These are phyloP conservation scores for Lyophyllum semitale DNA, from an alignment of 768 basidiomycete species.

Conservation along the genomic window DNA sequence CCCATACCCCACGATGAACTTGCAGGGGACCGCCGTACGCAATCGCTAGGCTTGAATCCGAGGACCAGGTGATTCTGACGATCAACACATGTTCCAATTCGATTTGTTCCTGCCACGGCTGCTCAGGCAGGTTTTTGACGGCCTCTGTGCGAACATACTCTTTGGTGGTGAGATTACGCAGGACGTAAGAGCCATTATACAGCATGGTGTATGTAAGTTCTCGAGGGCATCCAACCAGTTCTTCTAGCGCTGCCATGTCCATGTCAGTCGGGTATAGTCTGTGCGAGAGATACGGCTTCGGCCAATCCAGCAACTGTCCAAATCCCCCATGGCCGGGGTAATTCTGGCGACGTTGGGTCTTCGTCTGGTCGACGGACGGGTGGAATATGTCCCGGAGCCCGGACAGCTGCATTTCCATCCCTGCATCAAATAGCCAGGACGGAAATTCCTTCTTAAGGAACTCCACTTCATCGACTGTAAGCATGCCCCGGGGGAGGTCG, in stretches of 20 bases:
- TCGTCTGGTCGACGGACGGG: no score
- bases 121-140: background rate
- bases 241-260: no score
- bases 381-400: no score
- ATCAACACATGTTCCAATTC: background rate
- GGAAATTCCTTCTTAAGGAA: background rate
- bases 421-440: no score
- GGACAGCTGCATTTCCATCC: background rate
- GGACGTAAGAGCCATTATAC: background rate
- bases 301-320: no score
- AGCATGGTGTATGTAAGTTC: no score
- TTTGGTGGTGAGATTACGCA: conserved; percentile 4
- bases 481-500: conserved; percentile 5
- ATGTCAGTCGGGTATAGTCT: no score
- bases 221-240: no score
- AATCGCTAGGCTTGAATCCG: background rate
- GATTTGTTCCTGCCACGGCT: background rate
- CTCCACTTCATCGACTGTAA: conserved; percentile 1
- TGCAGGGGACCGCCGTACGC: background rate
- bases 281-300: no score
- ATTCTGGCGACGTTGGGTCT: no score
- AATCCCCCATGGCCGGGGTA: no score
- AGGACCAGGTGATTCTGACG: no score
- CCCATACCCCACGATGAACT: background rate
- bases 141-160: conserved; percentile 4